phyloP scores from a whole-genome alignment of 805 yeast genomes.

The Candida vaughaniae region DNA sequence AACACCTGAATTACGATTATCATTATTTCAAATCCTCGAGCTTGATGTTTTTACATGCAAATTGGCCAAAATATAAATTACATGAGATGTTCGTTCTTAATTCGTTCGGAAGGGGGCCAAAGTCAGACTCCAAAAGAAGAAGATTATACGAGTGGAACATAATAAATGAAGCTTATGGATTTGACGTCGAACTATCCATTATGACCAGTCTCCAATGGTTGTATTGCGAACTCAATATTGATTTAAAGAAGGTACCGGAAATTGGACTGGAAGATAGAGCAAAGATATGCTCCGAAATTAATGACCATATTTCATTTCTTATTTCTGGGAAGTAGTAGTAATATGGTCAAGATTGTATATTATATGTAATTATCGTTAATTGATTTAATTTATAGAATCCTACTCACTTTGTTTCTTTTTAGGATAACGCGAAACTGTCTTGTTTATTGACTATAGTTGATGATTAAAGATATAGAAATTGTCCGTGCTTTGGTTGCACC shows the following conservation, averaged over 20 bases:
- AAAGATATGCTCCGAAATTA: constrained; percentile 23
- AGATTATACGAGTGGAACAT: constrained; percentile 27
- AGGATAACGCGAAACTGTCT: too few species aligned
- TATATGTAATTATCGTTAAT: too few species aligned
- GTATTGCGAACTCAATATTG: constrained; percentile 23
- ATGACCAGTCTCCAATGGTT: constrained; percentile 27
- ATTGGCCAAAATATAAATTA: constrained; percentile 34
- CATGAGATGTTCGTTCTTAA: constrained; percentile 25
- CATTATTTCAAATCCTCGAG: constrained; percentile 27
- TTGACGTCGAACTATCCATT: constrained; percentile 30
- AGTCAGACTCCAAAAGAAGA: constrained; percentile 19
- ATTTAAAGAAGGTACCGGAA: constrained; percentile 22
- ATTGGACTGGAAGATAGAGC: constrained; percentile 19
- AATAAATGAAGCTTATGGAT: constrained; percentile 21
- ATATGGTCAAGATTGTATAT: too few species aligned
- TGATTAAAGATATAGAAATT: constrained; percentile 13
- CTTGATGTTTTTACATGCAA: constrained; percentile 35
- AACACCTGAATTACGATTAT: constrained; percentile 25
- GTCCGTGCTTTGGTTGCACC: constrained; percentile 9
- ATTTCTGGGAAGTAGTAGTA: background rate
- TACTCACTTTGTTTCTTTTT: too few species aligned
- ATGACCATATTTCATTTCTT: constrained; percentile 24
- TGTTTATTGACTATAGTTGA: too few species aligned
- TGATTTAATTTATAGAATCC: too few species aligned
- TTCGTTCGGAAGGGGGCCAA: constrained; percentile 28